Percentiles rank a stretch among this genome's conserved stretches.
These are phyloP conservation scores for Colletotrichum caudatum DNA, from an alignment of 2,329 filamentous ascomycete genomes.

Conservation along the genomic window DNA sequence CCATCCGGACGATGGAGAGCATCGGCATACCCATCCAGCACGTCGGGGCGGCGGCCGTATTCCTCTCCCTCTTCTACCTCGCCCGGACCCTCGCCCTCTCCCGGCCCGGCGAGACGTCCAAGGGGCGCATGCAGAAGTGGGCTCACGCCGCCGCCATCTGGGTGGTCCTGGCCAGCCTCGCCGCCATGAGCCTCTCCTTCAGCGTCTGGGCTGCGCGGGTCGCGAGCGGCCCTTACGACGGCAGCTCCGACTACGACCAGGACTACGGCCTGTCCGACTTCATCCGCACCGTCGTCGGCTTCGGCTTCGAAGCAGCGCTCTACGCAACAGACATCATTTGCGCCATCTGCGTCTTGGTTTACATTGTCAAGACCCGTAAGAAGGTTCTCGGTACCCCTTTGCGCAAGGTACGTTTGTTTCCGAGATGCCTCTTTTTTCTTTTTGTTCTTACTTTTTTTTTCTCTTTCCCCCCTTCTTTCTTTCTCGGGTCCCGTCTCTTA, in stretches of 20 bases:
- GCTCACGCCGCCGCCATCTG: slow-evolving; percentile 21
- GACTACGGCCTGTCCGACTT: not conserved
- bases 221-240: not conserved
- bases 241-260: not conserved
- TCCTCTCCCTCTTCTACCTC: slow-evolving; percentile 39
- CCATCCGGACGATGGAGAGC: not conserved
- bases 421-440: too few relatives aligned
- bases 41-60: slow-evolving; percentile 26
- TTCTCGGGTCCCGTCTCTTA: slow-evolving; percentile 17
- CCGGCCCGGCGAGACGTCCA: not conserved
- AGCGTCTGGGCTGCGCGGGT: not conserved
- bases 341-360: slow-evolving; percentile 21
- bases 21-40: not conserved
- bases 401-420: slow-evolving; percentile 18
- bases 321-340: not conserved
- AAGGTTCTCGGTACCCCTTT: slow-evolving; percentile 25
- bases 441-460: not conserved
- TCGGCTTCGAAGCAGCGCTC: not conserved
- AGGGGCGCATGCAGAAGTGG: not conserved
- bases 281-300: too few relatives aligned
- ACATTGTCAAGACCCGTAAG: slow-evolving; percentile 24
- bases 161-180: slow-evolving; percentile 20
- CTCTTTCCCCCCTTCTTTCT: not conserved
- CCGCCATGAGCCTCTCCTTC: slow-evolving; percentile 21
- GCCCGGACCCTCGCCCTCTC: slow-evolving; percentile 26